Base-by-base conservation (phyloP, 257 asterid genomes). In the Solanum virginianum region DNA sequence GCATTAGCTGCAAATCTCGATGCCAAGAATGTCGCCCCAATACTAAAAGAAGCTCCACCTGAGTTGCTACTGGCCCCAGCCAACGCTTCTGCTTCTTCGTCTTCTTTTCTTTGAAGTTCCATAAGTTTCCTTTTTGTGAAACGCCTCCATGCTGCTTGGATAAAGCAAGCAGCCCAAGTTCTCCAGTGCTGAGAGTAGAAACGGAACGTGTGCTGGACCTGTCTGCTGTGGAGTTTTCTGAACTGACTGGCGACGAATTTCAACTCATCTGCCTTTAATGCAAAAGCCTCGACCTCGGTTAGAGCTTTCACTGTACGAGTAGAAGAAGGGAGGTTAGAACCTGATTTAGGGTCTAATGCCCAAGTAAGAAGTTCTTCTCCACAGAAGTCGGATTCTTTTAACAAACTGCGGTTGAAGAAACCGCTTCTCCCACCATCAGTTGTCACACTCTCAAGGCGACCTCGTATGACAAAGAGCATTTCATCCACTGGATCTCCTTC, bases 1-100 rank as follows among this genome's bases (percentile, higher is more conserved):
- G 98, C 99, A 80, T 94, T 94, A 5, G 99, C 97, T 18, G 99
- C 99, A 66, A 95, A 95, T 74, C 87, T 91, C 1, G 99, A 84
- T 0, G 96, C 99, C 92, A 94, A 88, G 88, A 95, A 89, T 22
- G 99, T 94, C 1, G 98, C 99, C 0, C 97, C 92, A 26, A 95
- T 88, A 86, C 98, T 95, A 68, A 91, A 95, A 20, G 97, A 88
- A 26, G 94, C 90, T 8, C 91, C 93, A 17, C 90, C 86, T 1
- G 84, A 71, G 53, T 85, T 88, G 69, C 86, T 90, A 83, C 88
- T 87, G 10, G 90, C 92, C 54, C 93, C 90, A 3, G 91, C 91
- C 43, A 84, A 32, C 13, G 47, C 82, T 83, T 89, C 94, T 26
- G 82, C 98, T 82, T 90, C 98, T 85, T 90, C 93, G 15, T 94